Conservation (phyloP, 352 stramenopile genomes). For the Thalassiosira exigua region DNA sequence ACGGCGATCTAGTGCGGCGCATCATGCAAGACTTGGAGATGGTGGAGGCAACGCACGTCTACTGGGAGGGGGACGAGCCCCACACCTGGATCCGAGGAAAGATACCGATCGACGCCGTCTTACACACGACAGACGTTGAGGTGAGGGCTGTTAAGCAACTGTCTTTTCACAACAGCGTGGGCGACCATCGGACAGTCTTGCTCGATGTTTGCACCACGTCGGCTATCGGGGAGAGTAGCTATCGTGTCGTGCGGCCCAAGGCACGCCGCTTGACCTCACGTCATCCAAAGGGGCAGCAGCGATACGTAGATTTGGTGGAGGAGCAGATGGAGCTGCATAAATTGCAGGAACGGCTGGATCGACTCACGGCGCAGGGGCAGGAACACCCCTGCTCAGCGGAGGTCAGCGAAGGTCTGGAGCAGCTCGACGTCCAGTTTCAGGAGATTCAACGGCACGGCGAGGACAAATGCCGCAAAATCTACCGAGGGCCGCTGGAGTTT, state of each 20-base stretch:
- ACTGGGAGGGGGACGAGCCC: conserved; percentile 1
- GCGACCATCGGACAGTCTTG: conserved; percentile 34
- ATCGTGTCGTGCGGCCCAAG: conserved; percentile 13
- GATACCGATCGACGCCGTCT: conserved; percentile 28
- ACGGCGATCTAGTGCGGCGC: background rate
- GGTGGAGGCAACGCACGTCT: background rate
- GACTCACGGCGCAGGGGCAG: too few relatives aligned
- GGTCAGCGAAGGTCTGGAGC: background rate
- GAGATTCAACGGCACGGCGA: conserved; percentile 19
- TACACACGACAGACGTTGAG: conserved; percentile 8
- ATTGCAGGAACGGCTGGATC: conserved; percentile 6
- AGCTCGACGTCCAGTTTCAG: conserved; percentile 7
- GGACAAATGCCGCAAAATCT: conserved; percentile 36
- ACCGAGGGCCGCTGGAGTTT: conserved; percentile 14
- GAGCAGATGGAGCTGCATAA: conserved; percentile 4
- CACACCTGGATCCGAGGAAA: conserved; percentile 30
- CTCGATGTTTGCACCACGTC: conserved; percentile 30
- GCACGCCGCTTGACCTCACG: conserved; percentile 16
- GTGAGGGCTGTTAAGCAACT: conserved; percentile 21
- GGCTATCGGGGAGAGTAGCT: conserved; percentile 9
- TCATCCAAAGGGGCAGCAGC: background rate
- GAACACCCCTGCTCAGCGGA: background rate
- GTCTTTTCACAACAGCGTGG: conserved; percentile 13
- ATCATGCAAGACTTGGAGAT: background rate
- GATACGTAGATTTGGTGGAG: background rate